Evolutionary conservation across 2,329 filamentous ascomycete species (phyloP).

Genomic region (Tolypocladium pustulatum): DNA sequence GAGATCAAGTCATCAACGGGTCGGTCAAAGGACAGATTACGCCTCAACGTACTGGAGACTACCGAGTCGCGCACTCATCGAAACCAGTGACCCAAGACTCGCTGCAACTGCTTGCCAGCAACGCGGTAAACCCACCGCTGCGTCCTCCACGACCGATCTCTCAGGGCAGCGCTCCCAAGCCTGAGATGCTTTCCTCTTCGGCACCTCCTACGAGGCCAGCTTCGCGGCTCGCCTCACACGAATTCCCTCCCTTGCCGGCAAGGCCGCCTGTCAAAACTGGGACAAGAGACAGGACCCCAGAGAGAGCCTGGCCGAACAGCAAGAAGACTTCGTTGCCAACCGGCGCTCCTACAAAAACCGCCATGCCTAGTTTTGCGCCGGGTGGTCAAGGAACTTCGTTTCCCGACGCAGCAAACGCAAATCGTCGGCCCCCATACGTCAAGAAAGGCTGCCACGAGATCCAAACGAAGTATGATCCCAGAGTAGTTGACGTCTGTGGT

Average conservation of each 20-base stretch:
- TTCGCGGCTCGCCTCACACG: conserved; percentile 15
- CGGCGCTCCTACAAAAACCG: background rate
- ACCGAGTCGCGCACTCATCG: conserved; percentile 36
- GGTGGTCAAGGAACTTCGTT: conserved; percentile 51
- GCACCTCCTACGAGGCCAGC: conserved; percentile 16
- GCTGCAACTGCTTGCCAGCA: conserved; percentile 6
- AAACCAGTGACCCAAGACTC: conserved; percentile 28
- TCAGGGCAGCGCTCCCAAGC: conserved; percentile 9
- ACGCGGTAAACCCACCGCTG: conserved; percentile 23
- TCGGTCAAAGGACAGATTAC: conserved; percentile 23
- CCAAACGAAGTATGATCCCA: conserved; percentile 74
- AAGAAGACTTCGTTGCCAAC: background rate
- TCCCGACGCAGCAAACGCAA: conserved; percentile 75
- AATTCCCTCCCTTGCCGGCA: conserved; percentile 18
- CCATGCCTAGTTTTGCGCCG: conserved; percentile 1
- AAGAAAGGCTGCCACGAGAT: conserved; percentile 68
- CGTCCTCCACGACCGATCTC: conserved; percentile 31
- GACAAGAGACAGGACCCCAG: conserved; percentile 24
- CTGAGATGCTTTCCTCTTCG: conserved; percentile 7
- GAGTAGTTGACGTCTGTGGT: conserved; percentile 79
- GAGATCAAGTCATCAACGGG: conserved; percentile 32
- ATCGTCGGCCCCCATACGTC: conserved; percentile 69
- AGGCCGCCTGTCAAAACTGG: conserved; percentile 20
- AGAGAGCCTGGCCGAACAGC: conserved; percentile 12
- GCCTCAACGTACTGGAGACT: conserved; percentile 31